Evolutionary conservation across 2,329 filamentous ascomycete species (phyloP).

Genomic region (Catunica adiposa): DNA sequence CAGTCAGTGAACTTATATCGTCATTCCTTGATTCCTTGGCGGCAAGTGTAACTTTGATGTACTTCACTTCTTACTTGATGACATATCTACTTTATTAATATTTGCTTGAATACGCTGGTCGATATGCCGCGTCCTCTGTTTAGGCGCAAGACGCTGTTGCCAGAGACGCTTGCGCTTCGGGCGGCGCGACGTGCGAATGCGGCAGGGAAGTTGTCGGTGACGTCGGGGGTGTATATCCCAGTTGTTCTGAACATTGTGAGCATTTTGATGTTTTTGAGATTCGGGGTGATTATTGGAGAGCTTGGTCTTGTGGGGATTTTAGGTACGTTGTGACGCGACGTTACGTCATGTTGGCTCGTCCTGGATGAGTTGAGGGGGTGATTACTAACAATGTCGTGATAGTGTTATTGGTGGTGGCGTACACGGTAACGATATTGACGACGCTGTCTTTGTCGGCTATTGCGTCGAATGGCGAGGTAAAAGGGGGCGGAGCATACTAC

Average conservation of each 20-base stretch:
- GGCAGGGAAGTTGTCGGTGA: slow-evolving; percentile 51
- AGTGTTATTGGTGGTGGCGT: slow-evolving; percentile 61
- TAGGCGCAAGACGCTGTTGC: not conserved
- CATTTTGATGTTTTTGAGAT: slow-evolving; percentile 83
- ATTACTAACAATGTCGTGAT: not conserved
- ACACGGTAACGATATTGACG: slow-evolving; percentile 67
- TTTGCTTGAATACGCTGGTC: not conserved
- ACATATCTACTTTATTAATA: too few species aligned
- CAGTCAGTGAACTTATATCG: too few species aligned
- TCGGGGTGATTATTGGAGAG: slow-evolving; percentile 70
- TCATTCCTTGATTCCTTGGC: too few species aligned
- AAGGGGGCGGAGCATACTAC: slow-evolving; percentile 77
- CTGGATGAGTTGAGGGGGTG: not conserved
- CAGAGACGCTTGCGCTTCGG: not conserved
- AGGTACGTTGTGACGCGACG: slow-evolving; percentile 36
- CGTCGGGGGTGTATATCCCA: slow-evolving; percentile 70
- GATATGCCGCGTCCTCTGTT: not conserved
- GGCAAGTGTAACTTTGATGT: too few species aligned
- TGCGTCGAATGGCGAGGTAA: slow-evolving; percentile 76
- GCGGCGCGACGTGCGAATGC: not conserved
- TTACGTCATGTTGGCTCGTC: too few species aligned
- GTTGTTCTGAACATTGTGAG: slow-evolving; percentile 80
- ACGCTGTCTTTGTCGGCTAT: slow-evolving; percentile 77
- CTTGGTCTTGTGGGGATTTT: slow-evolving; percentile 65
- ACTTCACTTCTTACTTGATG: too few species aligned